phyloP scores from a whole-genome alignment of 352 stramenopile species.

The Stramenopiles sp. region DNA sequence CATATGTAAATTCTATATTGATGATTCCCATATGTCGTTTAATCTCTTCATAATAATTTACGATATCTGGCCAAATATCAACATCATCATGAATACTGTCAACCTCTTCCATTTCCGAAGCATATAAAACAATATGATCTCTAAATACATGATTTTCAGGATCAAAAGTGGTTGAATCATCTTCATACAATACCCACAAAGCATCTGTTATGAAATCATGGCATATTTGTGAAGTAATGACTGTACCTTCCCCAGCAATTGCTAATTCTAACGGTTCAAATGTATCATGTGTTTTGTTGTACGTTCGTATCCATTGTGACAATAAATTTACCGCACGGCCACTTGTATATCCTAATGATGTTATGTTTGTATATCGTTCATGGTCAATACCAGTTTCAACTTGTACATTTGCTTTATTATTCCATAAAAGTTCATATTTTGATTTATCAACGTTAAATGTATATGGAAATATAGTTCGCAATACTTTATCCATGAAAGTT shows the following conservation, averaged over 20 bases:
- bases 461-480: not conserved
- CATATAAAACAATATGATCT: not conserved
- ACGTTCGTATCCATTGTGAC: not conserved
- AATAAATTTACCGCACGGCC: not conserved
- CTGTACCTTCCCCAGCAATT: not conserved
- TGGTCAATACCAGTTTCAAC: not conserved
- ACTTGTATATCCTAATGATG: not conserved
- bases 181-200: not conserved
- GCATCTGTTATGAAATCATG: not conserved
- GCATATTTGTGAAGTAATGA: not conserved
- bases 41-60: not conserved
- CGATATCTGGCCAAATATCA: not conserved
- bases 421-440: not conserved
- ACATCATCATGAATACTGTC: not conserved
- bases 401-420: not conserved
- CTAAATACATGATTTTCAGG: not conserved
- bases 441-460: not conserved
- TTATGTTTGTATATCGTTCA: not conserved
- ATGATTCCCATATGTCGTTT: not conserved
- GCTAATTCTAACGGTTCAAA: not conserved
- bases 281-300: not conserved
- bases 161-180: not conserved
- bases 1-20: not conserved
- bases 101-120: not conserved
- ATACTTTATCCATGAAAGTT: not conserved